Evolutionary conservation across 805 yeast genomes (phyloP).

Genomic region (Nadsonia fulvescens): DNA sequence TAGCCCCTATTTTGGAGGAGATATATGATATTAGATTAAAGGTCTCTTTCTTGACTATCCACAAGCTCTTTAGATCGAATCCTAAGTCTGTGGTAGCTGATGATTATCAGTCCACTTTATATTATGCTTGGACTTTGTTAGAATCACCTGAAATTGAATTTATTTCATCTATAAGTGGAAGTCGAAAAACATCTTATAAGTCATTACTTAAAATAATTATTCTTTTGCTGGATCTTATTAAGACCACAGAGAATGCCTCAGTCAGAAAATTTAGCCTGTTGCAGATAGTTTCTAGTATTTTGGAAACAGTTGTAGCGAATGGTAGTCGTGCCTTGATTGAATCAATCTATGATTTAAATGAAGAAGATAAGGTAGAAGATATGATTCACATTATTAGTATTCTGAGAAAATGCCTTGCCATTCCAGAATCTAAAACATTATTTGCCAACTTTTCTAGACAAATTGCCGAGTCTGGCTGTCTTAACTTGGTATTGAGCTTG

Average conservation of each 20-base stretch:
- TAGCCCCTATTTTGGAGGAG: constrained; percentile 5
- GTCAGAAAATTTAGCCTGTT: too few relatives aligned
- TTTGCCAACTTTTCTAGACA: constrained; percentile 29
- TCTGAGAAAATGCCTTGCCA: constrained; percentile 35
- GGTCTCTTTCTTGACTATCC: constrained; percentile 3
- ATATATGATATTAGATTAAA: constrained; percentile 3
- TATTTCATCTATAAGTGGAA: constrained; percentile 7
- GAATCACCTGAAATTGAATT: constrained; percentile 3
- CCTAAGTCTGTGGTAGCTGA: constrained; percentile 3
- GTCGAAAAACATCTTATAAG: constrained; percentile 6
- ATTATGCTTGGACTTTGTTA: constrained; percentile 3
- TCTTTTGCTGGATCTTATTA: constrained; percentile 10
- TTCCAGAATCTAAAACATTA: constrained; percentile 10
- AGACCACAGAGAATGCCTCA: too few relatives aligned
- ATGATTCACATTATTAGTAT: constrained; percentile 42
- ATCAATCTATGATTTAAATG: too few relatives aligned
- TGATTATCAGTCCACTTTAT: constrained; percentile 3
- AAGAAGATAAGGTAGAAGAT: constrained; percentile 55
- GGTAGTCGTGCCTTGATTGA: too few relatives aligned
- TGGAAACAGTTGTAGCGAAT: too few relatives aligned
- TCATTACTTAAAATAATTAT: constrained; percentile 12
- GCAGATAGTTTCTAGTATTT: constrained; percentile 23
- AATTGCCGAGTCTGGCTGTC: constrained; percentile 39
- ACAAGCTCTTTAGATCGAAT: too few relatives aligned
- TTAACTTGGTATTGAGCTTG: constrained; percentile 41